These are phyloP conservation scores for Beauveria medogensis DNA, from an alignment of 2,329 filamentous ascomycete species.

Conservation along the genomic window DNA sequence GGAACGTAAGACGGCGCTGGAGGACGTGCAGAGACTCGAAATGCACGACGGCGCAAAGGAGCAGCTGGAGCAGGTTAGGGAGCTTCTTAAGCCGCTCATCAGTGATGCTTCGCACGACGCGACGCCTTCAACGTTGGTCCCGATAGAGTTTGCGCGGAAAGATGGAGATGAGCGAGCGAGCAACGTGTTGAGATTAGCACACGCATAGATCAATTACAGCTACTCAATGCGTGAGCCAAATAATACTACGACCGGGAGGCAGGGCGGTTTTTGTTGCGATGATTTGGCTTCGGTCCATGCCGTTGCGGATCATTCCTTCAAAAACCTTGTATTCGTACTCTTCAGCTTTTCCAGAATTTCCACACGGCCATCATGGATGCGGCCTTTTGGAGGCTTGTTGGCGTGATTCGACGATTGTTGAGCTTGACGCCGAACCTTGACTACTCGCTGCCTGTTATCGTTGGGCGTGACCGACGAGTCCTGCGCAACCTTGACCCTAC, in stretches of 20 bases:
- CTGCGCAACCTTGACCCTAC: not conserved
- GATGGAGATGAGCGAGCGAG: not conserved
- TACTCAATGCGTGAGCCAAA: not conserved
- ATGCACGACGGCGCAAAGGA: slow-evolving; percentile 15
- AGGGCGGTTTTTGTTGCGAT: not conserved
- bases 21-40: slow-evolving; percentile 20
- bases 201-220: not conserved
- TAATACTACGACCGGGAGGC: not conserved
- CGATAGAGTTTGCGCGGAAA: slow-evolving; percentile 16
- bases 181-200: slow-evolving; percentile 6
- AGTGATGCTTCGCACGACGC: not conserved
- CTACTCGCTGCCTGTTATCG: not conserved
- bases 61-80: slow-evolving; percentile 19
- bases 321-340: slow-evolving; percentile 21
- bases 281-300: not conserved
- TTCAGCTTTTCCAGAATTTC: slow-evolving; percentile 22
- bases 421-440: not conserved
- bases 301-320: slow-evolving; percentile 10
- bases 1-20: slow-evolving; percentile 19
- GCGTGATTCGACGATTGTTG: not conserved
- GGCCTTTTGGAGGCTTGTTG: not conserved
- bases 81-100: slow-evolving; percentile 19
- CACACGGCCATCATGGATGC: slow-evolving; percentile 14
- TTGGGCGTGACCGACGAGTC: not conserved
- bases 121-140: slow-evolving; percentile 13